A percentile compares a stretch with the other conserved stretches of the same genome.
These are phyloP conservation scores for Rhodotorula toruloides DNA, from an alignment of 768 basidiomycete species.

Conservation along the genomic window DNA sequence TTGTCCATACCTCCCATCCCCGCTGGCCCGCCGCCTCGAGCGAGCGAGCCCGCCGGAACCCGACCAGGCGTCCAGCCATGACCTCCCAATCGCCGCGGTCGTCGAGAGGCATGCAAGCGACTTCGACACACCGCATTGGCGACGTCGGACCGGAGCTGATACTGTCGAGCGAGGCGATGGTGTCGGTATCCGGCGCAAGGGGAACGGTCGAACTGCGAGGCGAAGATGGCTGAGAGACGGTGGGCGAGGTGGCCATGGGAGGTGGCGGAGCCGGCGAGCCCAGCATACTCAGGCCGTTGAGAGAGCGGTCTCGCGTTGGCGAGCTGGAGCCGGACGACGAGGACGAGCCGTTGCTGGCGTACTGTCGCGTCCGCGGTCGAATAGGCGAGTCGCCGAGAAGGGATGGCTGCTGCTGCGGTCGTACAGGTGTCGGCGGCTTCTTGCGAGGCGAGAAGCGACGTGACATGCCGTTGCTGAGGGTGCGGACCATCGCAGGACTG, in stretches of 20 bases:
- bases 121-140: constrained; percentile 46
- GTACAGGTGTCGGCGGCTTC: constrained; percentile 11
- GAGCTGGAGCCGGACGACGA: not conserved
- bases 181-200: too few species aligned
- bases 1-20: not conserved
- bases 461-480: constrained; percentile 48
- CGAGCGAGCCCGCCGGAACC: constrained; percentile 53
- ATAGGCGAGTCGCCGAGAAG: not conserved
- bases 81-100: constrained; percentile 78
- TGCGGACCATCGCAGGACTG: constrained; percentile 47
- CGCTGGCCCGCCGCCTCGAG: constrained; percentile 53
- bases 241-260: not conserved
- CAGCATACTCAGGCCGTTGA: too few species aligned
- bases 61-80: constrained; percentile 45
- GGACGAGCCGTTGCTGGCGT: not conserved
- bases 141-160: not conserved
- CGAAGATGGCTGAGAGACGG: constrained; percentile 22
- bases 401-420: constrained; percentile 8
- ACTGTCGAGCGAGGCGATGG: not conserved
- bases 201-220: too few species aligned
- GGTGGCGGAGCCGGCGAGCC: constrained; percentile 8
- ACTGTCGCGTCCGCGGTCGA: not conserved
- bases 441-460: constrained; percentile 62
- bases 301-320: not conserved
- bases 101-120: constrained; percentile 47